A percentile compares a stretch with the other conserved stretches of the same genome.
Conservation (phyloP, 352 stramenopile species). For the Albugo candida region DNA sequence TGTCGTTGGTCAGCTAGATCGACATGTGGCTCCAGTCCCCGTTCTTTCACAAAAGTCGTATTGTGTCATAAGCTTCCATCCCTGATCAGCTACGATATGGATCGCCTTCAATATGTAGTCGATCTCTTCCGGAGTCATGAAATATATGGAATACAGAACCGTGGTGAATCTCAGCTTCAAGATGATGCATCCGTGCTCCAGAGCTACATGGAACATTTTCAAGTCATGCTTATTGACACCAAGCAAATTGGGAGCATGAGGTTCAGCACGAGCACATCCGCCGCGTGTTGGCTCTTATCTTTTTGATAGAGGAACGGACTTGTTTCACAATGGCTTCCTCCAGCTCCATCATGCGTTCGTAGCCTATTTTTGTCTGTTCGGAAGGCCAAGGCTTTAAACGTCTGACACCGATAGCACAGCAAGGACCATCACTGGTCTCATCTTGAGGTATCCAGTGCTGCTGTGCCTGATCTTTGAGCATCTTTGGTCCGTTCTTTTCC, state of each 20-base stretch:
- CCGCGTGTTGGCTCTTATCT: constrained; percentile 61
- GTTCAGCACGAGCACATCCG: constrained; percentile 38
- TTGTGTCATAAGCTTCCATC: constrained; percentile 84
- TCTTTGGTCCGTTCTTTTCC: constrained; percentile 63
- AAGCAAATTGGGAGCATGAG: constrained; percentile 83
- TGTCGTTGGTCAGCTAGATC: constrained; percentile 2
- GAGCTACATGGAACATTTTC: constrained; percentile 49
- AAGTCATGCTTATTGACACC: constrained; percentile 63
- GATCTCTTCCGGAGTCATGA: constrained; percentile 57
- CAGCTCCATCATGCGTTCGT: constrained; percentile 24
- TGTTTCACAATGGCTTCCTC: constrained; percentile 20
- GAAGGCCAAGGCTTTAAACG: constrained; percentile 81
- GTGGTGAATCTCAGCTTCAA: constrained; percentile 87
- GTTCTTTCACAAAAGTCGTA: constrained; percentile 91
- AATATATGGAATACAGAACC: constrained; percentile 88
- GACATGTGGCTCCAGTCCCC: constrained; percentile 82
- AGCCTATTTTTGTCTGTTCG: constrained; percentile 72
- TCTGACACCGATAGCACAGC: constrained; percentile 87
- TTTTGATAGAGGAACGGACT: constrained; percentile 12
- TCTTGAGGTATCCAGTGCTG: constrained; percentile 79
- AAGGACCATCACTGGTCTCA: constrained; percentile 92
- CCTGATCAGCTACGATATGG: constrained; percentile 85
- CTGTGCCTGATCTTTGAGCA: constrained; percentile 62
- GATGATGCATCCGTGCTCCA: constrained; percentile 80
- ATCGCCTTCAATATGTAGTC: constrained; percentile 88